These are phyloP conservation scores for Fraxinus excelsior DNA, from an alignment of 257 asterid genomes.

Conservation along the genomic window DNA sequence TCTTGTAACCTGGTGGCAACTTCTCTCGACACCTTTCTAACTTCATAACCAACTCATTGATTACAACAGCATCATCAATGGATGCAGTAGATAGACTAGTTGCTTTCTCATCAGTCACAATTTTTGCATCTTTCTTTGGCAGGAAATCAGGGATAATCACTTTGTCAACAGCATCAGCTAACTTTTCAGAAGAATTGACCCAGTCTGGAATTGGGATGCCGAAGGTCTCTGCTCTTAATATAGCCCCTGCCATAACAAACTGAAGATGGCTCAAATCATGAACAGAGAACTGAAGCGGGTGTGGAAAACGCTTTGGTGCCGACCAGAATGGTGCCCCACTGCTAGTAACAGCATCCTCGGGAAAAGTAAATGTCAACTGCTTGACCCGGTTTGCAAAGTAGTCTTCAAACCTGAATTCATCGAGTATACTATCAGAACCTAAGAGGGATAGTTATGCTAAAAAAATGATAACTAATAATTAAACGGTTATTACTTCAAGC, in stretches of 20 bases:
- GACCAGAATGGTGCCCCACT: constrained; percentile 50
- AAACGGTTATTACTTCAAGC: constrained; percentile 32
- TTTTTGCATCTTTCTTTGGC: constrained; percentile 38
- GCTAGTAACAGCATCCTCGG: constrained; percentile 46
- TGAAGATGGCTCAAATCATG: constrained; percentile 39
- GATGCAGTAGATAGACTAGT: constrained; percentile 44
- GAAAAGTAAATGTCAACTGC: constrained; percentile 47
- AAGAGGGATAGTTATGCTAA: not conserved
- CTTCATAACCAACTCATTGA: constrained; percentile 35
- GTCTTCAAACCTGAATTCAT: constrained; percentile 44
- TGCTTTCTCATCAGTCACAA: constrained; percentile 48
- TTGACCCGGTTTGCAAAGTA: constrained; percentile 41
- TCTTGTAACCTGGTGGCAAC: constrained; percentile 33
- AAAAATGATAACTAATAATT: not conserved
- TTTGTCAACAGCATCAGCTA: constrained; percentile 43
- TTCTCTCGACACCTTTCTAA: constrained; percentile 30
- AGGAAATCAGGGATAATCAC: constrained; percentile 41
- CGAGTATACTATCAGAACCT: constrained; percentile 12
- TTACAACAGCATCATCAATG: constrained; percentile 42
- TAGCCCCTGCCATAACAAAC: constrained; percentile 34
- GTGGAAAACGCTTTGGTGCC: constrained; percentile 50
- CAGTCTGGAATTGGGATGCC: constrained; percentile 49
- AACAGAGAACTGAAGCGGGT: constrained; percentile 37
- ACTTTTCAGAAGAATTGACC: constrained; percentile 28
- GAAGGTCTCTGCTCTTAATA: constrained; percentile 45